A percentile compares a stretch with the other conserved stretches of the same genome.
These are phyloP conservation scores for Pythium rhizo-oryzae DNA, from an alignment of 352 stramenopile species.

Conservation along the genomic window DNA sequence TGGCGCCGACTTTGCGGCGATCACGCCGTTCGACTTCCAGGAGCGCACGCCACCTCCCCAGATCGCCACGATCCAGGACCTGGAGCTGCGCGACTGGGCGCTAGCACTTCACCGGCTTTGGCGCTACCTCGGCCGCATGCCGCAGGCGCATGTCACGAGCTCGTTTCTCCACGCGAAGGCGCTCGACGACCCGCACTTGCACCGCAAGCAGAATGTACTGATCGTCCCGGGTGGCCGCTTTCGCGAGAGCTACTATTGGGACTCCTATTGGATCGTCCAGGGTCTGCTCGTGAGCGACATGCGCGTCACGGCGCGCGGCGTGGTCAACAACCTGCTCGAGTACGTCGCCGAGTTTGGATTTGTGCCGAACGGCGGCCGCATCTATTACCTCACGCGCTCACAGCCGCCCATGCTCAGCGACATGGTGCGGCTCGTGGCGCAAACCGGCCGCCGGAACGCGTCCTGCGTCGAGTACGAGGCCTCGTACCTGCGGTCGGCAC, in stretches of 20 bases:
- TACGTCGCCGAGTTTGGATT: constrained; percentile 88
- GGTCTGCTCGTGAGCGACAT: constrained; percentile 87
- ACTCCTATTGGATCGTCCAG: constrained; percentile 93
- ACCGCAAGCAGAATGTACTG: constrained; percentile 59
- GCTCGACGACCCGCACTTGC: constrained; percentile 37
- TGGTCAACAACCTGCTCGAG: constrained; percentile 89
- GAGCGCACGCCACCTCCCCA: constrained; percentile 50
- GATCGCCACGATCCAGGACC: constrained; percentile 56
- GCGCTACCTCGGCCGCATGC: constrained; percentile 66
- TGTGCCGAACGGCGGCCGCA: constrained; percentile 88
- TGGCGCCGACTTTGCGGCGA: constrained; percentile 74
- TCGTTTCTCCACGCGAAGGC: constrained; percentile 60
- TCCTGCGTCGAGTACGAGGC: constrained; percentile 47
- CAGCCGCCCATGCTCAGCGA: constrained; percentile 91
- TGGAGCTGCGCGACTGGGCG: constrained; percentile 63
- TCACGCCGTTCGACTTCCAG: constrained; percentile 75
- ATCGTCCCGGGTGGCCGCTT: constrained; percentile 93
- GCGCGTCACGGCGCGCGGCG: constrained; percentile 66
- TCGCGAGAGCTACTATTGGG: constrained; percentile 93
- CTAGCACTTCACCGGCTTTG: constrained; percentile 78
- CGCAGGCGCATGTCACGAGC: constrained; percentile 48
- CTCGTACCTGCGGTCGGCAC: constrained; percentile 47
- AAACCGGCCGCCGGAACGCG: constrained; percentile 30
- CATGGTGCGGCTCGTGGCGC: constrained; percentile 74
- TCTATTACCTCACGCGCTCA: constrained; percentile 92